Evolutionary conservation across 2,329 filamentous ascomycete species (phyloP), one percentile per base, ranked within the genome.

Genomic region (Diaporthe citri): DNA sequence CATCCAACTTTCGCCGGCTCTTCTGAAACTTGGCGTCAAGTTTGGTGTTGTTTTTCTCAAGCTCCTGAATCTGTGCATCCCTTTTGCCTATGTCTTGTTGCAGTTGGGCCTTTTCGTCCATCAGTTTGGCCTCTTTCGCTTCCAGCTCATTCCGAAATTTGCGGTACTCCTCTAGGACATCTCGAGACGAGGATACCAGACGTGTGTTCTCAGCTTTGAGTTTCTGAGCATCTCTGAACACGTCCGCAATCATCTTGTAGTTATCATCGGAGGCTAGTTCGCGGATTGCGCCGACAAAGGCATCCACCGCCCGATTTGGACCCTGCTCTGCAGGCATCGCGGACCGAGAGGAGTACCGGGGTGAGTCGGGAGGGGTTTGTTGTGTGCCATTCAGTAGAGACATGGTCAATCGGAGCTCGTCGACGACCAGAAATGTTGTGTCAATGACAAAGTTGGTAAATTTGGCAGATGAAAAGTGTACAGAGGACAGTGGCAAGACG

Each of bases 81-180:
- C 60, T 71, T 12, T 51, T 31, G 17, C n/a, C 28, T 28, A 60
- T 43, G 12, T 41, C 25, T 41, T 51, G 55, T 31, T 71, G 69
- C 70, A 71, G 41, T 48, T 71, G 28, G 46, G 78, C 74, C 57
- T 80, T 79, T 55, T 80, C 78, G 3, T 72, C 72, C 73, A 78
- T 78, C 22, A 79, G 64, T 6, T 75, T 74, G 4, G 77, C 70
- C 76, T 80, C 79, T 34, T 78, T 75, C 10, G 76, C 78, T 51
- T 83, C 82, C 74, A 82, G 79, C 28, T 82, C 82, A 46, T 80
- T 80, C 17, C 81, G 79, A 71, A 82, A 83, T 28, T 78, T 77
- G 62, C 80, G 81, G 77, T 83, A 83, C 76, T 83, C 79, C 67
- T 83, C 82, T 28, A 83, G 76, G 7, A 82, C 77, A 31, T 81